phyloP scores from a whole-genome alignment of 192 early-diverging fungal genomes.

The Coemansia sp. region DNA sequence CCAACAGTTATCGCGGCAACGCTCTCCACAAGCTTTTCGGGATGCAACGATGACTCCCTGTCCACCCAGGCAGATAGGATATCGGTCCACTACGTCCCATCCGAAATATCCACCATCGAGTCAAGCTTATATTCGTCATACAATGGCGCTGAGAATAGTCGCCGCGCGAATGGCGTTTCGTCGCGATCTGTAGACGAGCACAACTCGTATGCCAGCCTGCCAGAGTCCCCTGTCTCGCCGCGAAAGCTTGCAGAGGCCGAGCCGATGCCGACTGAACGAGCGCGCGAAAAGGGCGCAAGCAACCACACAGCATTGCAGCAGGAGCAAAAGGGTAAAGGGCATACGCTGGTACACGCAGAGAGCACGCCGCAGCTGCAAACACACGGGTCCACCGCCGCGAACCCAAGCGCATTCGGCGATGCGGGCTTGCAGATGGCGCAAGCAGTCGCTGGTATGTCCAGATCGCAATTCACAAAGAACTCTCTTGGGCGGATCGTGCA shows the following conservation, averaged over 20 bases:
- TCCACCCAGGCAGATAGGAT: conserved; percentile 24
- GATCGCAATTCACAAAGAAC: conserved; percentile 46
- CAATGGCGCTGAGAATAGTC: conserved; percentile 23
- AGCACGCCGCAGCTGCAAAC: conserved; percentile 9
- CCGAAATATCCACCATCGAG: conserved; percentile 54
- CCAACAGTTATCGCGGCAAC: conserved; percentile 38
- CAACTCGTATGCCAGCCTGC: conserved; percentile 47
- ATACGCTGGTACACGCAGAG: not conserved
- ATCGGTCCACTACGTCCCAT: conserved; percentile 41
- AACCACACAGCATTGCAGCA: not conserved
- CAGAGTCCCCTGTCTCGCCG: conserved; percentile 27
- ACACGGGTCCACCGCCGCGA: not conserved
- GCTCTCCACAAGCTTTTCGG: conserved; percentile 51
- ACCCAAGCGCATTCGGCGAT: conserved; percentile 5
- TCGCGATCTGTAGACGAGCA: conserved; percentile 36
- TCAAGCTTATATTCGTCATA: conserved; percentile 51
- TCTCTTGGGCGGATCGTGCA: conserved; percentile 53
- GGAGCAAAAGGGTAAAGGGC: not conserved
- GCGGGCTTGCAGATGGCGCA: conserved; percentile 6
- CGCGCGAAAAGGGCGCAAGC: not conserved
- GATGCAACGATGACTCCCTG: conserved; percentile 19
- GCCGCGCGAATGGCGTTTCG: conserved; percentile 20
- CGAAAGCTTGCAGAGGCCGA: conserved; percentile 1
- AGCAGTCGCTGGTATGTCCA: conserved; percentile 16
- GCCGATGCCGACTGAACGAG: not conserved